Conservation (phyloP, 192 early-diverging fungal species). For the Podila epicladia region DNA sequence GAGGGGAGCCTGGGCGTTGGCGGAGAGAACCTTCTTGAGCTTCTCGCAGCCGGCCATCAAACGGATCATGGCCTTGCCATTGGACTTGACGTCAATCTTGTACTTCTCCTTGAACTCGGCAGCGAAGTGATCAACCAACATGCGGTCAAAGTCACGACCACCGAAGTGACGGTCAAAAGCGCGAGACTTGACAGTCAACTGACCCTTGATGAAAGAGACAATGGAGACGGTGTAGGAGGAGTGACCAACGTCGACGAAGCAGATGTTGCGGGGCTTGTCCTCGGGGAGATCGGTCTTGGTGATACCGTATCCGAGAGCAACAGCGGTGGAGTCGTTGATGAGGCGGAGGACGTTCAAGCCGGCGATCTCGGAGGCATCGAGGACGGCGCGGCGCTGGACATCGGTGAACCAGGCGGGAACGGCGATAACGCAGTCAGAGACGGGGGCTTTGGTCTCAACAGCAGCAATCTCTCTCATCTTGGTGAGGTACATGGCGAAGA, state of each 20-base stretch:
- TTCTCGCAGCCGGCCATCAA: conserved; percentile 91
- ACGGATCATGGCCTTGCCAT: conserved; percentile 92
- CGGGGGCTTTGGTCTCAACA: conserved; percentile 82
- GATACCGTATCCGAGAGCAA: conserved; percentile 98
- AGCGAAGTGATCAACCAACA: conserved; percentile 88
- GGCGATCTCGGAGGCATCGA: conserved; percentile 90
- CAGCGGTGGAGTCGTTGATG: conserved; percentile 95
- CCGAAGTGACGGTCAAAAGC: conserved; percentile 96
- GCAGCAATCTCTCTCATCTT: conserved; percentile 93
- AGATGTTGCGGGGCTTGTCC: conserved; percentile 91
- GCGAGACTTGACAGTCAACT: conserved; percentile 90
- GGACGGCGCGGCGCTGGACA: conserved; percentile 87
- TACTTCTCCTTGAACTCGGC: conserved; percentile 94
- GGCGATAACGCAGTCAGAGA: conserved; percentile 95
- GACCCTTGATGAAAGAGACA: conserved; percentile 95
- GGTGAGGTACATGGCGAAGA: conserved; percentile 94
- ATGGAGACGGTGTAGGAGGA: conserved; percentile 86
- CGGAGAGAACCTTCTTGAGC: conserved; percentile 96
- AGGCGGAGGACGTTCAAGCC: conserved; percentile 92
- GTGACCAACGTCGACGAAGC: conserved; percentile 96
- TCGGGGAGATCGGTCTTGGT: conserved; percentile 98
- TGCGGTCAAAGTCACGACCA: conserved; percentile 96
- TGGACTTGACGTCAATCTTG: conserved; percentile 92
- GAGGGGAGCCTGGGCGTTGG: conserved; percentile 90
- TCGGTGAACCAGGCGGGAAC: conserved; percentile 97